These are phyloP conservation scores for Auxenochlorella protothecoides DNA, from an alignment of 139 green algal genomes.

Conservation along the genomic window DNA sequence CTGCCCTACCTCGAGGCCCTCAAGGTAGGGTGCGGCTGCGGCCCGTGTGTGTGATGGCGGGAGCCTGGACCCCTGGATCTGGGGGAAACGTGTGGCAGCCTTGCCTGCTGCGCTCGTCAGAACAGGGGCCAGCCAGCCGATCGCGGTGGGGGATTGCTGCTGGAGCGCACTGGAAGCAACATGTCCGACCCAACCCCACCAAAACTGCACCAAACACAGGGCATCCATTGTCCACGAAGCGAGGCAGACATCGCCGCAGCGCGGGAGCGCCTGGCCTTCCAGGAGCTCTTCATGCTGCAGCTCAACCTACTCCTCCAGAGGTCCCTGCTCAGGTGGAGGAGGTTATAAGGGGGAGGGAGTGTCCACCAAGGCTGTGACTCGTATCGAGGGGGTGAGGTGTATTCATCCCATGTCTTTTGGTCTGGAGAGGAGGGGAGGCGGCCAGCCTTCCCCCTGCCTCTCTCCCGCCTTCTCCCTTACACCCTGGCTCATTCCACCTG, in stretches of 20 bases:
- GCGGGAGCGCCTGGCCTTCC: slow-evolving; percentile 57
- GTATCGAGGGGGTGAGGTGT: too few species aligned
- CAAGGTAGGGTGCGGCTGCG: background rate
- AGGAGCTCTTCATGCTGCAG: slow-evolving; percentile 80
- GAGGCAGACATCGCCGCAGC: slow-evolving; percentile 18
- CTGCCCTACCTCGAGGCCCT: slow-evolving; percentile 27
- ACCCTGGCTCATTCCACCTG: background rate
- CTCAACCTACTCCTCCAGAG: slow-evolving; percentile 48
- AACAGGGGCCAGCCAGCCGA: too few species aligned
- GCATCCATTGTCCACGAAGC: slow-evolving; percentile 39
- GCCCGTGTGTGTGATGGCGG: too few species aligned
- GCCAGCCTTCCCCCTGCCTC: too few species aligned
- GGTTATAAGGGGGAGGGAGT: background rate
- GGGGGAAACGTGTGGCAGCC: too few species aligned
- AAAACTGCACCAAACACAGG: background rate
- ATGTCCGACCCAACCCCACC: too few species aligned
- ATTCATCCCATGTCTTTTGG: too few species aligned
- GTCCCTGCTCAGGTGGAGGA: slow-evolving; percentile 1
- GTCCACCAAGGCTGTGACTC: background rate
- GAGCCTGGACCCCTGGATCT: too few species aligned
- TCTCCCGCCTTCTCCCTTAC: background rate
- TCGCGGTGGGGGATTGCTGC: too few species aligned
- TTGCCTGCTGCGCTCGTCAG: too few species aligned
- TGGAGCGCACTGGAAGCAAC: too few species aligned
- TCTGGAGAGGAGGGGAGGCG: background rate